These are phyloP conservation scores for Globisporangium okanoganense DNA, from an alignment of 352 stramenopile species.

Conservation along the genomic window DNA sequence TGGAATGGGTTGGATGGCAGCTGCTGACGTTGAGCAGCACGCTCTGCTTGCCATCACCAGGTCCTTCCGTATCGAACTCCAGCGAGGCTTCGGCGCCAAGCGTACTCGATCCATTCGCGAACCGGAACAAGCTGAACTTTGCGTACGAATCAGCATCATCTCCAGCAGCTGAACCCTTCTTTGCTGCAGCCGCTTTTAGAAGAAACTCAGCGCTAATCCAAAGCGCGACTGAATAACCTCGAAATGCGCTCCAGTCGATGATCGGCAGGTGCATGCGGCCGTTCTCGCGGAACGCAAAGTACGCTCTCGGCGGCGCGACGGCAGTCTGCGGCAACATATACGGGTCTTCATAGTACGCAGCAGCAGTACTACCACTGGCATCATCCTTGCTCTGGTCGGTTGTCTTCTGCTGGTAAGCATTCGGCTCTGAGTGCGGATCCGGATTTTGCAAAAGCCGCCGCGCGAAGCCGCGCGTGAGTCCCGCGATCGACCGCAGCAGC, in stretches of 20 bases:
- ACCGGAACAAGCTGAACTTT: constrained; percentile 71
- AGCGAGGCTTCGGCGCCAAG: constrained; percentile 69
- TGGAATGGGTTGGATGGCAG: constrained; percentile 29
- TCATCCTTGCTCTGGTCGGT: background rate
- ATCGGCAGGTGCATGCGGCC: constrained; percentile 71
- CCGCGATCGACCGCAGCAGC: constrained; percentile 28
- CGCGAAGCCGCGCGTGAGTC: constrained; percentile 34
- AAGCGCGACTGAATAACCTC: constrained; percentile 71
- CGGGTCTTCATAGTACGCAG: constrained; percentile 11
- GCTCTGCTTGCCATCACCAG: constrained; percentile 12
- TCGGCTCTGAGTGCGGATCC: constrained; percentile 13
- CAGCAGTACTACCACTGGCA: background rate
- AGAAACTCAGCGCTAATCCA: constrained; percentile 63
- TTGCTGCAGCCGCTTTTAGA: background rate
- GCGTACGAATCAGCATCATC: constrained; percentile 9
- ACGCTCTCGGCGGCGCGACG: constrained; percentile 50
- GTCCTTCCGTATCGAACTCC: constrained; percentile 36
- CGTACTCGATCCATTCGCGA: constrained; percentile 64
- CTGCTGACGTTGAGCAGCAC: constrained; percentile 53
- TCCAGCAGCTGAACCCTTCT: background rate
- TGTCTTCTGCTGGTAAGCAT: background rate
- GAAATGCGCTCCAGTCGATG: constrained; percentile 76
- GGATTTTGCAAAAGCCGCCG: constrained; percentile 22
- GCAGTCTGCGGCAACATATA: constrained; percentile 27
- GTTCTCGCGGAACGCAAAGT: constrained; percentile 61